Base-by-base conservation (phyloP, 495 filamentous ascomycete species). In the Aspergillus funiculosus region DNA sequence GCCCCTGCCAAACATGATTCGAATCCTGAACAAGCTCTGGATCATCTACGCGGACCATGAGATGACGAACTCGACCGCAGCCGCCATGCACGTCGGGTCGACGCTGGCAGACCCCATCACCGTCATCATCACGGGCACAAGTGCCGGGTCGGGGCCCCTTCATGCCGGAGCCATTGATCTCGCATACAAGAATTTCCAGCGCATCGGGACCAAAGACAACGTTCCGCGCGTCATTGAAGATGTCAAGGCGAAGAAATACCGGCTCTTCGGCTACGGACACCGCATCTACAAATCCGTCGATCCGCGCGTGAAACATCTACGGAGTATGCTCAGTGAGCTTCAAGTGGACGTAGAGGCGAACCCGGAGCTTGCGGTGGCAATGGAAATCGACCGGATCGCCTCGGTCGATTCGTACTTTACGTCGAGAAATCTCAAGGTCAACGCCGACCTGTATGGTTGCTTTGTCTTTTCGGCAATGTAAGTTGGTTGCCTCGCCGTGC, bases 251-350 rank as follows among this genome's bases (percentile, higher is more conserved):
- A 66, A 66, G 28, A 63, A 77, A 39, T 50, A 59, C 21, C 70
- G 75, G 11, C 54, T 80, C 5, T 77, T 71, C 27, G 76, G 77
- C 6, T 77, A 74, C 51, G 76, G 76, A 7, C 76, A 80, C 51
- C 68, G 76, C 3, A 67, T 76, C 19, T 78, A 79, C 53, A 66
- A 67, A 36, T 66, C 61, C 10, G 57, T 60, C 0, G 76, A 79
- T 46, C 75, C 75, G n/a, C n/a, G n/a, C n/a, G n/a, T n/a, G n/a
- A n/a, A n/a, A n/a, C n/a, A n/a, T n/a, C n/a, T n/a, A 5, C 71
- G 76, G 5, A 56, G 56, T 17, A 58, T 52, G 14, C 62, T 61
- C 29, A 68, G 76, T 41, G 48, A 61, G 24, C 58, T 65, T 35
- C 58, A 75, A 1, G 50, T 77, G 0, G 60, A 74, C 20, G 60